Percentiles rank a stretch among this genome's conserved stretches.
Conservation (phyloP, 352 stramenopile genomes). For the Pythium myriotylum region DNA sequence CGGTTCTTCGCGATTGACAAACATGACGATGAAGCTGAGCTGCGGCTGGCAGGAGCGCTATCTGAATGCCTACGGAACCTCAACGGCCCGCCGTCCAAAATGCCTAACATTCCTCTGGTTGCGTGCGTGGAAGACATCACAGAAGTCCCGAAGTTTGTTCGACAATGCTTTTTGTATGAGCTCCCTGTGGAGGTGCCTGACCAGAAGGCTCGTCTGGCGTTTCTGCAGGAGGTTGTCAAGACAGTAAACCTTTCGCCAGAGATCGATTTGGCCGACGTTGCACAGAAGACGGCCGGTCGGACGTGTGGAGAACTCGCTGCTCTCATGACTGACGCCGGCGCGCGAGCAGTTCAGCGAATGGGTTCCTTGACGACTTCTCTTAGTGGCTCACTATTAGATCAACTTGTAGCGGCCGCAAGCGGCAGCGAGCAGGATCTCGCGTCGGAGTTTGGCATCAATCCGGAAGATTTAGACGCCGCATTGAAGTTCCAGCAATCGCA, state of each 20-base stretch:
- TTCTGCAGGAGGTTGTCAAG: conserved; percentile 49
- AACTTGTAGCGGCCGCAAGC: no score
- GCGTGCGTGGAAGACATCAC: conserved; percentile 76
- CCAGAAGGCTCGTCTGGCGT: conserved; percentile 49
- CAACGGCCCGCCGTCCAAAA: conserved; percentile 33
- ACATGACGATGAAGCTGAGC: conserved; percentile 72
- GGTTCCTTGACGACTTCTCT: neutral
- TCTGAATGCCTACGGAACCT: conserved; percentile 66
- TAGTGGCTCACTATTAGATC: conserved; percentile 35
- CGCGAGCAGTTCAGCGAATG: conserved; percentile 46
- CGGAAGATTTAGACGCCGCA: conserved; percentile 51
- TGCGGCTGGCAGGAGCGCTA: conserved; percentile 64
- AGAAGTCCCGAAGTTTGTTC: conserved; percentile 81
- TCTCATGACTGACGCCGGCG: conserved; percentile 64
- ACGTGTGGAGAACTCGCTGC: conserved; percentile 76
- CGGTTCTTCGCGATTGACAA: conserved; percentile 79
- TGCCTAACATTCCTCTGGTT: conserved; percentile 67
- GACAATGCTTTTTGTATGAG: conserved; percentile 82
- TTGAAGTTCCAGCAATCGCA: conserved; percentile 71
- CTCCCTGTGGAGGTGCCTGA: conserved; percentile 67
- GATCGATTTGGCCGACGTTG: conserved; percentile 59
- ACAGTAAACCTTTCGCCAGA: conserved; percentile 42
- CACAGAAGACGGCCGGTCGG: conserved; percentile 69
- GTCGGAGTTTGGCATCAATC: no score
- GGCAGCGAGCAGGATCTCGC: no score